Base-by-base conservation (phyloP, 2,329 filamentous ascomycete genomes). In the Hysterium pulicare region DNA sequence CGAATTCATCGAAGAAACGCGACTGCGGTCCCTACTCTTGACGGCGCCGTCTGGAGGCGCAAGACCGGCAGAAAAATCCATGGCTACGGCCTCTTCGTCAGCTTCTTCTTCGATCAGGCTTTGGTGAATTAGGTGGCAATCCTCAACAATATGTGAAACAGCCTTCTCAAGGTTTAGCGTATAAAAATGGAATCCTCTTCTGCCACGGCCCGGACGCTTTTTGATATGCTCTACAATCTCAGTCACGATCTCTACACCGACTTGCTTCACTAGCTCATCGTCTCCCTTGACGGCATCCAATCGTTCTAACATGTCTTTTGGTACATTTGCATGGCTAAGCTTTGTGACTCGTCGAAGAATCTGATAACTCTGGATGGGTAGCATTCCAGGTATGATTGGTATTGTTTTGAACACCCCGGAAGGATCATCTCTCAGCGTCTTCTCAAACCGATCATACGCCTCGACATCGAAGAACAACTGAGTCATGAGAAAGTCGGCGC, bases 401-500 rank as follows among this genome's bases (percentile, higher is more conserved):
- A 96, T 86, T 2, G 79, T 81, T 69, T 87, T 87, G 71, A 98
- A 96, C 2, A 79, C 78, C 3, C 89, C 89, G 58, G 87, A 94
- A 36, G 87, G 81, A 59, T 98, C 89, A 40, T 84, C 79, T 46
- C 90, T 76, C 52, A 98, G 67, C 38, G 76, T 79, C 50, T 73
- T 77, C 70, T 97, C 91, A 59, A 94, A 97, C 24, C 74, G 74
- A 42, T 83, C 78, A 62, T 94, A 98, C 15, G 87, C 87, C 3
- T 86, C 76, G 19, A 90, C 78, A 61, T 97, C 90, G 67, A 95
- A 98, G 69, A 96, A 97, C 7, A 98, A 77, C 67, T 98, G 93
- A 1, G 93, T 97, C 88, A 98, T 95, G 68, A 98, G 86, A 62
- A 98, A 98, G 69, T 97, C 90, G 38, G 90, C 93, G 1, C 93